Evolutionary conservation across 169 alveolate species (phyloP), one percentile per base, ranked within the genome.

Genomic region (Prorocentrum cordatum): DNA sequence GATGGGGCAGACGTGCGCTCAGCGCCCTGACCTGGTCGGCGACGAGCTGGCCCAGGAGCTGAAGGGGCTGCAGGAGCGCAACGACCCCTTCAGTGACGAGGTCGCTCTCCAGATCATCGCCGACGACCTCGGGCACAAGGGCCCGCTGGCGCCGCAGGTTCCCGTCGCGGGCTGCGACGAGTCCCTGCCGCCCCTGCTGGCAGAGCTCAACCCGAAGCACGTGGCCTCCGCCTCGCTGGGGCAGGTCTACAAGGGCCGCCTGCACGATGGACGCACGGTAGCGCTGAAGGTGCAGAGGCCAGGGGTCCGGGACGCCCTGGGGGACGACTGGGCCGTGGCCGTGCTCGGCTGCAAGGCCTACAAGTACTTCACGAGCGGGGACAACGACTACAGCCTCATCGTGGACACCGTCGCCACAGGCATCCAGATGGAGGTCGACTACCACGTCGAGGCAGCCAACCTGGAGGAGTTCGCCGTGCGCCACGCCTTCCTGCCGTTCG

Each of bases 241-340:
- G 20, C 87, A 77, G 62, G 88, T 77, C n/a, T 77, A 77, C 59
- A 72, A 75, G n/a, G 88, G 88, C 29, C 70, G 75, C 31, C 33
- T 77, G 75, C 88, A 77, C 31, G 88, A 77, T 16, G 88, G 88
- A 31, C 29, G 88, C 29, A 75, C 54, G 45, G 88, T 77, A 64
- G 88, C 88, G n/a, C 59, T 77, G 75, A 77, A 77, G 62, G 32
- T 77, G 27, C 88, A 77, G 38, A 66, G 88, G 38, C 88, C 88
- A 3, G 88, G 88, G 2, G 88, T 77, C 64, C 73, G 88, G 9
- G 88, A 77, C 26, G 88, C 59, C 32, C 64, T 77, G 88, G 88
- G 88, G 18, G 45, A 59, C 39, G 88, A 77, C 62, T 77, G 88
- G 88, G 88, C 88, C 6, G 88, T 77, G 22, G 88, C 88, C 18